Evolutionary conservation across 441 rosid genomes (phyloP).

Genomic region (Erysimum pusillum): DNA sequence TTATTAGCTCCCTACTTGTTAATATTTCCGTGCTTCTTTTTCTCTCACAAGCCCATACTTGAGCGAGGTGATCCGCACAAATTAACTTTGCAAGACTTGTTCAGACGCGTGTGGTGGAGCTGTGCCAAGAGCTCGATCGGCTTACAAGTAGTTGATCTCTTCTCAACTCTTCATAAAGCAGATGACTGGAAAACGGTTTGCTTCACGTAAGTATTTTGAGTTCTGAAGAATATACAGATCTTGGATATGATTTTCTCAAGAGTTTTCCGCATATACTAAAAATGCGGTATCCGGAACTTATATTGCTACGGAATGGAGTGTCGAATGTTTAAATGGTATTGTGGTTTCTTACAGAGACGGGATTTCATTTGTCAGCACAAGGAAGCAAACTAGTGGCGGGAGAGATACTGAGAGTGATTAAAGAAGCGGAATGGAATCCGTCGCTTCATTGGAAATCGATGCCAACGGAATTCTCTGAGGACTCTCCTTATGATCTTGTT

Average conservation of each 20-base stretch:
- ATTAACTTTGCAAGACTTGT: slow-evolving; percentile 75
- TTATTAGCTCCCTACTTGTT: neutral
- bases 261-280: neutral
- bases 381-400: slow-evolving; percentile 87
- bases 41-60: slow-evolving; percentile 54
- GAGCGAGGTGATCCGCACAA: slow-evolving; percentile 78
- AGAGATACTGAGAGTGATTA: slow-evolving; percentile 80
- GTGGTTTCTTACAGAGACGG: slow-evolving; percentile 67
- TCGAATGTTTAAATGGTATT: neutral
- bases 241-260: neutral
- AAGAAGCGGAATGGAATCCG: slow-evolving; percentile 84
- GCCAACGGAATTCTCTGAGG: slow-evolving; percentile 82
- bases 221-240: neutral
- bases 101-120: slow-evolving; percentile 82
- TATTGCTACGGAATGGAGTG: slow-evolving; percentile 5
- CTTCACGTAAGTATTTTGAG: slow-evolving; percentile 65
- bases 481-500: slow-evolving; percentile 80
- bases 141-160: slow-evolving; percentile 80
- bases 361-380: slow-evolving; percentile 82
- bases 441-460: slow-evolving; percentile 91
- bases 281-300: neutral
- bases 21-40: neutral
- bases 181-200: slow-evolving; percentile 73
- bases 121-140: slow-evolving; percentile 77
- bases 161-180: slow-evolving; percentile 68